phyloP scores from a whole-genome alignment of 2,329 filamentous ascomycete species.

The Fusarium nanum region DNA sequence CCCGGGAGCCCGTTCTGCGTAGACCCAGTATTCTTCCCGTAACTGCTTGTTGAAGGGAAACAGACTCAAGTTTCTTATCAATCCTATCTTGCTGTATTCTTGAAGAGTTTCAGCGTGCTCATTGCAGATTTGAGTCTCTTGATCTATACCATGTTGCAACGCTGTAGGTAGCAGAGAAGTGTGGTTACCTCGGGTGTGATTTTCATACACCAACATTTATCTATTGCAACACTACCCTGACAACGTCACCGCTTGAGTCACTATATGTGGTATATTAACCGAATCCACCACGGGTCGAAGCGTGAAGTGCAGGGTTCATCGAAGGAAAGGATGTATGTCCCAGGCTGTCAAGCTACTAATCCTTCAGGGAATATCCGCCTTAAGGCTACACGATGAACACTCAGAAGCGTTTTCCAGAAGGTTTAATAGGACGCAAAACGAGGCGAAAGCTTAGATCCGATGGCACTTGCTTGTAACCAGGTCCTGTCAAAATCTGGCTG shows the following conservation, averaged over 20 bases:
- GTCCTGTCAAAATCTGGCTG: background rate
- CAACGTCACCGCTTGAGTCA: background rate
- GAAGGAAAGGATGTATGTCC: background rate
- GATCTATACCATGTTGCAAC: background rate
- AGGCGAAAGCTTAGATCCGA: conserved; percentile 12
- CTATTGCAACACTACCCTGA: background rate
- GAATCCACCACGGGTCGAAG: background rate
- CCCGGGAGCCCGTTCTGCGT: background rate
- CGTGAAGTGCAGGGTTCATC: conserved; percentile 13
- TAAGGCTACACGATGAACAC: background rate
- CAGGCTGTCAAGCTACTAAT: background rate
- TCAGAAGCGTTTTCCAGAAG: background rate
- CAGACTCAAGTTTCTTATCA: background rate
- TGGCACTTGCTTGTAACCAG: background rate
- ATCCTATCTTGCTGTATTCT: background rate
- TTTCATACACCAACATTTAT: background rate
- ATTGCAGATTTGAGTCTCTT: background rate
- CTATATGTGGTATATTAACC: background rate
- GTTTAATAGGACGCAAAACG: conserved; percentile 1
- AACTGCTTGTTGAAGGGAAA: no score
- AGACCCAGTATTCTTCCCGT: background rate
- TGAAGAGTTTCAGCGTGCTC: background rate
- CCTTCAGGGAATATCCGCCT: background rate
- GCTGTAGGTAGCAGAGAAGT: background rate
- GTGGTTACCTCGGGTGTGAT: background rate